Evolutionary conservation across 2,329 filamentous ascomycete genomes (phyloP).

Genomic region (Pseudogymnoascus sp.): DNA sequence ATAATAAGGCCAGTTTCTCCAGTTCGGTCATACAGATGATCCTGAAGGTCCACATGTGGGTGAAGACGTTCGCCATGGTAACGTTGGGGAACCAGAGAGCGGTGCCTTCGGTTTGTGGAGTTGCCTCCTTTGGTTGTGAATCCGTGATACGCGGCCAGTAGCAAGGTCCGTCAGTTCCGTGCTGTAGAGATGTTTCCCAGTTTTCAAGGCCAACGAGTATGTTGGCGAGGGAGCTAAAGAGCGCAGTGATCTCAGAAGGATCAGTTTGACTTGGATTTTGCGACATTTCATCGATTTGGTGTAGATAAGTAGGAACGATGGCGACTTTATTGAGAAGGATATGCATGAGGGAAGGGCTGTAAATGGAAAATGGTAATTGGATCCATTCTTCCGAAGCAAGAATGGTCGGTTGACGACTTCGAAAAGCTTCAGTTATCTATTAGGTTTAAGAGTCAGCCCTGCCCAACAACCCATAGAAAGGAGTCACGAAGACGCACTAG

Average conservation of each 20-base stretch:
- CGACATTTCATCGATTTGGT: slow-evolving; percentile 17
- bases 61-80: slow-evolving; percentile 30
- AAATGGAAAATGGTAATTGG: slow-evolving; percentile 25
- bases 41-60: slow-evolving; percentile 32
- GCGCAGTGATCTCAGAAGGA: neutral
- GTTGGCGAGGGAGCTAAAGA: neutral
- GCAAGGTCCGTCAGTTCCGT: neutral
- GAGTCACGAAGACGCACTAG: slow-evolving; percentile 24
- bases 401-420: neutral
- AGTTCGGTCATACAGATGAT: slow-evolving; percentile 27
- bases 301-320: slow-evolving; percentile 25
- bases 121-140: neutral
- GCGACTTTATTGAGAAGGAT: slow-evolving; percentile 25
- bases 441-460: neutral
- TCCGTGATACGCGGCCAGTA: neutral
- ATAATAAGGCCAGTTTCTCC: neutral
- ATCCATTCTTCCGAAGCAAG: slow-evolving; percentile 22
- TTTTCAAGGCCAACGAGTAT: slow-evolving; percentile 10
- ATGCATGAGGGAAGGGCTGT: slow-evolving; percentile 26
- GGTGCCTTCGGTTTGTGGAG: neutral
- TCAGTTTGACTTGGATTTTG: neutral
- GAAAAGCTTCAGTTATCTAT: neutral
- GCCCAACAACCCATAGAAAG: neutral
- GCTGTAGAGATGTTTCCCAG: slow-evolving; percentile 11
- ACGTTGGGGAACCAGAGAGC: slow-evolving; percentile 29